Evolutionary conservation across 2,329 filamentous ascomycete species (phyloP).

Genomic region (Cryoendolithus antarcticus): DNA sequence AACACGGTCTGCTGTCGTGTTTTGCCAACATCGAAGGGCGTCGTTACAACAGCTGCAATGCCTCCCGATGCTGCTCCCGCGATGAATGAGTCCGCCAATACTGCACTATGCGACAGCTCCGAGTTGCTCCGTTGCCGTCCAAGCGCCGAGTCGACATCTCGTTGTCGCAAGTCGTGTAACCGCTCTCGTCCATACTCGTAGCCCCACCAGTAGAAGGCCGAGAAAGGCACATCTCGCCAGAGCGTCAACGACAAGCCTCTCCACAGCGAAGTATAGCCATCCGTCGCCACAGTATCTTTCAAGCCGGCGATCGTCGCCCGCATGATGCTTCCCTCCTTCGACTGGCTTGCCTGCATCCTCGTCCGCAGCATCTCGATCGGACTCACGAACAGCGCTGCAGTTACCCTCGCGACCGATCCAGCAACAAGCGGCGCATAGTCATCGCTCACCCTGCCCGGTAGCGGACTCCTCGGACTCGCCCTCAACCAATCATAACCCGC

Average conservation of each 20-base stretch:
- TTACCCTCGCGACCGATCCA: constrained; percentile 62
- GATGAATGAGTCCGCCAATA: constrained; percentile 79
- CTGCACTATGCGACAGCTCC: constrained; percentile 58
- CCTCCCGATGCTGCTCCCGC: constrained; percentile 75
- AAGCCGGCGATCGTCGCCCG: constrained; percentile 66
- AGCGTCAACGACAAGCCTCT: constrained; percentile 79
- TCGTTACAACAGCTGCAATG: constrained; percentile 77
- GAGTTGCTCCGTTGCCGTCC: constrained; percentile 41
- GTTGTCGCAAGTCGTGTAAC: constrained; percentile 54
- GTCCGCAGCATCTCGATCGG: constrained; percentile 93
- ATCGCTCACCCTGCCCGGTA: constrained; percentile 49
- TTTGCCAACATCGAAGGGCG: constrained; percentile 95
- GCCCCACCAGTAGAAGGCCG: constrained; percentile 94
- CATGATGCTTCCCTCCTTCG: constrained; percentile 51
- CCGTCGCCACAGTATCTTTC: constrained; percentile 61
- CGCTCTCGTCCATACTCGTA: constrained; percentile 72
- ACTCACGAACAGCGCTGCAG: constrained; percentile 72
- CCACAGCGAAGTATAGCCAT: constrained; percentile 79
- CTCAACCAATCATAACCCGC: constrained; percentile 95
- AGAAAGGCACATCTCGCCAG: constrained; percentile 96
- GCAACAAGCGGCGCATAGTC: constrained; percentile 68
- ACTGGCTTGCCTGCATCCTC: constrained; percentile 57
- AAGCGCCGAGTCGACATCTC: constrained; percentile 22
- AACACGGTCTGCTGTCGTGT: constrained; percentile 79
- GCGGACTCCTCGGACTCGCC: constrained; percentile 58